Conservation (phyloP, 306 rosid genomes). For the Medicago truncatula region DNA sequence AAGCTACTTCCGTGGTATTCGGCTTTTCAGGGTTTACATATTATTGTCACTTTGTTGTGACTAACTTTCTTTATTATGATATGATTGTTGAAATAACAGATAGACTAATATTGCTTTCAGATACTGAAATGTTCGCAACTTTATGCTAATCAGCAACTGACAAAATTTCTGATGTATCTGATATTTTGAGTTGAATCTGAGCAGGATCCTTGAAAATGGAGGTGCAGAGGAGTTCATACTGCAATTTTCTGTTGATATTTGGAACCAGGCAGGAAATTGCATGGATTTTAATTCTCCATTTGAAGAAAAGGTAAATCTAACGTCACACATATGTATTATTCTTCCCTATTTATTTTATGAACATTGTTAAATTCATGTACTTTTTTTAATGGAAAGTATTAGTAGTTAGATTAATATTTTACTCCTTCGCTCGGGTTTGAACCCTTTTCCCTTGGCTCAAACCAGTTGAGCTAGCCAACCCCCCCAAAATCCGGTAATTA, state of each 20-base stretch:
- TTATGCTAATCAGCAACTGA: conserved; percentile 11
- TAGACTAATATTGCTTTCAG: neutral
- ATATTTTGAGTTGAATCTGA: conserved; percentile 46
- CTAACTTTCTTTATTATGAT: conserved; percentile 28
- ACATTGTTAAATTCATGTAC: too few relatives aligned
- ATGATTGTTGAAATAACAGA: conserved; percentile 30
- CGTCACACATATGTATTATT: conserved; percentile 30
- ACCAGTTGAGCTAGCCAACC: too few relatives aligned
- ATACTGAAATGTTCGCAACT: conserved; percentile 34
- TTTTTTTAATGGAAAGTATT: too few relatives aligned
- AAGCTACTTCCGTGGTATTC: conserved; percentile 84
- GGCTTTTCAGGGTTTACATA: conserved; percentile 26
- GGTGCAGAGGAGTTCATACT: conserved; percentile 64
- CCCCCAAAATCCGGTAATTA: too few relatives aligned
- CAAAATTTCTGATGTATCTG: conserved; percentile 32
- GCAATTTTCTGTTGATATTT: conserved; percentile 67
- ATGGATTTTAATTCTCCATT: conserved; percentile 44
- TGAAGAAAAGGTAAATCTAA: conserved; percentile 61
- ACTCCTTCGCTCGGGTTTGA: too few relatives aligned
- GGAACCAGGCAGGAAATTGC: conserved; percentile 67
- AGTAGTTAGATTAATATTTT: too few relatives aligned
- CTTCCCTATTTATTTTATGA: conserved; percentile 20
- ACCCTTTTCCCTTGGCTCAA: neutral
- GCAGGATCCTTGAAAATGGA: conserved; percentile 71
- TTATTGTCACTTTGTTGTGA: conserved; percentile 26